Evolutionary conservation across 768 basidiomycete genomes (phyloP).

Genomic region (Mycena venus): DNA sequence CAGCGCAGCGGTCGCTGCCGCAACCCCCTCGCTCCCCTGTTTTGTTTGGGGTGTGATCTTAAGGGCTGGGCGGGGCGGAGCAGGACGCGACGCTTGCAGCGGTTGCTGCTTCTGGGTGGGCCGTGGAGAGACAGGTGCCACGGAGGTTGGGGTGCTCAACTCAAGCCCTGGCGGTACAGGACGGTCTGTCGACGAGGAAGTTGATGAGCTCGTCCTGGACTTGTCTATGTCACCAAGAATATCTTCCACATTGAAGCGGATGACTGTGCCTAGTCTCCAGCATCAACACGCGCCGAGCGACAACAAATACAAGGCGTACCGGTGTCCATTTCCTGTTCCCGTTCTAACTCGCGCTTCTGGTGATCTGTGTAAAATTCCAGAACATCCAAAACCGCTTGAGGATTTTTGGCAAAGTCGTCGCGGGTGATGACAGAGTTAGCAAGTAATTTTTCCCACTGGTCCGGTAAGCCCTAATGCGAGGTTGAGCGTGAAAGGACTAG

Average conservation of each 20-base stretch:
- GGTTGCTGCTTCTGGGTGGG: conserved; percentile 68
- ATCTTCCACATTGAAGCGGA: conserved; percentile 92
- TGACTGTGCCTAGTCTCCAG: conserved; percentile 57
- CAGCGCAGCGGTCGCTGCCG: conserved; percentile 80
- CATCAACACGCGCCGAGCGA: not conserved
- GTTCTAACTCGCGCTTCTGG: conserved; percentile 90
- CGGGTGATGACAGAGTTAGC: conserved; percentile 97
- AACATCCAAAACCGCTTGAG: conserved; percentile 96
- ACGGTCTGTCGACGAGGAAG: conserved; percentile 46
- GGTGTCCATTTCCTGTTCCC: conserved; percentile 50
- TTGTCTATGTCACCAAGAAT: conserved; percentile 86
- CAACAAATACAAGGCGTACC: conserved; percentile 22
- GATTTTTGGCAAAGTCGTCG: conserved; percentile 97
- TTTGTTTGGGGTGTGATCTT: conserved; percentile 99
- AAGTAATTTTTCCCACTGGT: conserved; percentile 96
- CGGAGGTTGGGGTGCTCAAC: conserved; percentile 33
- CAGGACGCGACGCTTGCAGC: conserved; percentile 71
- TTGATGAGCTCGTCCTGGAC: conserved; percentile 44
- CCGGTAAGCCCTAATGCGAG: conserved; percentile 86
- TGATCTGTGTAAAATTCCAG: conserved; percentile 99
- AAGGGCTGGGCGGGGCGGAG: conserved; percentile 77
- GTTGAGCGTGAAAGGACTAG: not conserved
- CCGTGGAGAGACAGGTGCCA: conserved; percentile 52
- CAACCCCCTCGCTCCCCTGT: conserved; percentile 44
- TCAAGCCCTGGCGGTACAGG: conserved; percentile 45